Percentiles rank a stretch among this genome's conserved stretches.
These are phyloP conservation scores for Centaurea solstitialis DNA, from an alignment of 129 eudicot species.

Conservation along the genomic window DNA sequence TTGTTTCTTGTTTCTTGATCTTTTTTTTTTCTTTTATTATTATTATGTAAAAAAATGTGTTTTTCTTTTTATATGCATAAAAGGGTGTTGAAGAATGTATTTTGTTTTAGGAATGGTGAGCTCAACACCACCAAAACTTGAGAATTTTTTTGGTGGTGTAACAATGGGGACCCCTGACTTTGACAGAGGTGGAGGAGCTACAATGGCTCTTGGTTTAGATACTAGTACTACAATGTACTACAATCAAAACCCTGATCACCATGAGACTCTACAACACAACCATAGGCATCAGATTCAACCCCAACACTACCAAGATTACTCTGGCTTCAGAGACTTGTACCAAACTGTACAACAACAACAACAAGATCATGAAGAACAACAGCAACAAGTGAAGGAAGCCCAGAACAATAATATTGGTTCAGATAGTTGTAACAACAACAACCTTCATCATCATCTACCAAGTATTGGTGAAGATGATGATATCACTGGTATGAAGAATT, in stretches of 20 bases:
- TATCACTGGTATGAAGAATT: constrained; percentile 45
- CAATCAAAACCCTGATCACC: constrained; percentile 41
- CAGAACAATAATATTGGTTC: constrained; percentile 8
- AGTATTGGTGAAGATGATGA: constrained; percentile 45
- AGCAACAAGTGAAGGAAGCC: constrained; percentile 21
- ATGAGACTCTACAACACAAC: constrained; percentile 40
- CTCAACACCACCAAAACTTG: constrained; percentile 81
- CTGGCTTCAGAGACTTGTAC: constrained; percentile 43
- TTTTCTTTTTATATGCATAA: constrained; percentile 18
- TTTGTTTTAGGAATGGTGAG: constrained; percentile 55
- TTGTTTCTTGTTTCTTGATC: neutral
- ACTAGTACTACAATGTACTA: constrained; percentile 54
- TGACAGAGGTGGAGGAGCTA: constrained; percentile 42
- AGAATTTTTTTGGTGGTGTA: constrained; percentile 87
- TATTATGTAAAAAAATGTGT: neutral
- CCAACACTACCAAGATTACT: constrained; percentile 60
- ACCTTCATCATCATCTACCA: constrained; percentile 44
- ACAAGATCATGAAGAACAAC: constrained; percentile 6
- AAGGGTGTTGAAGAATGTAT: neutral
- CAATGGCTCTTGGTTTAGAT: constrained; percentile 58
- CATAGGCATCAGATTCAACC: constrained; percentile 46
- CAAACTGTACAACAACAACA: constrained; percentile 43
- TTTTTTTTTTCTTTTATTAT: neutral
- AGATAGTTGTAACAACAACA: constrained; percentile 11
- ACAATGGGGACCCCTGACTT: constrained; percentile 76